A percentile compares a stretch with the other conserved stretches of the same genome.
Evolutionary conservation across 352 stramenopile species (phyloP).

Genomic region (Blastocystis sp.): DNA sequence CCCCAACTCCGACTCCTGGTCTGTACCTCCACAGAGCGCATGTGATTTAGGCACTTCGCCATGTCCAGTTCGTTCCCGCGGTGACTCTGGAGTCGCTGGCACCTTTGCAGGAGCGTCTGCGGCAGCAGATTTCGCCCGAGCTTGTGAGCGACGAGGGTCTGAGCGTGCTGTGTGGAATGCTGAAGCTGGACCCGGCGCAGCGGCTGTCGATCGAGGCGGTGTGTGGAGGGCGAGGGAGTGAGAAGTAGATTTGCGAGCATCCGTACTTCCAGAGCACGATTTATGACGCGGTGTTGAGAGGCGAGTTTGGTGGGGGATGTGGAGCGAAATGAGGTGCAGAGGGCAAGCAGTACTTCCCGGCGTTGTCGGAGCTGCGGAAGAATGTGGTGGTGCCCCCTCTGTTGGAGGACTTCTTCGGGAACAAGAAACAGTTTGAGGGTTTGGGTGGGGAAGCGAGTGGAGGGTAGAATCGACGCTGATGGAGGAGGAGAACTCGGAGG

Average conservation of each 20-base stretch:
- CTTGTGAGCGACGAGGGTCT: background rate
- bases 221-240: background rate
- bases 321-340: conserved; percentile 2
- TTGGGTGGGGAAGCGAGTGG: background rate
- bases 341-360: conserved; percentile 22
- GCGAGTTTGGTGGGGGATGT: background rate
- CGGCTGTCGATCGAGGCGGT: conserved; percentile 29
- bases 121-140: conserved; percentile 25
- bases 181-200: conserved; percentile 11
- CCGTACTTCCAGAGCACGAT: conserved; percentile 24
- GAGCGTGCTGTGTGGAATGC: background rate
- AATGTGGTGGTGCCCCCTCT: background rate
- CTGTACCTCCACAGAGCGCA: background rate
- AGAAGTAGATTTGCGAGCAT: background rate
- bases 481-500: conserved; percentile 21
- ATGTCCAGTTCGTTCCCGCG: conserved; percentile 23
- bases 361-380: background rate
- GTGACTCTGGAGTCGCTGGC: background rate
- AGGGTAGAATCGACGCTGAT: conserved; percentile 12
- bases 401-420: conserved; percentile 28
- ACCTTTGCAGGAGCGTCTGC: conserved; percentile 3
- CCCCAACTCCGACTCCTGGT: background rate
- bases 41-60: background rate
- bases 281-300: conserved; percentile 19
- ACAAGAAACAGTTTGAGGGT: conserved; percentile 4